A percentile compares a stretch with the other conserved stretches of the same genome.
These are phyloP conservation scores for Stephania japonica DNA, from an alignment of 164 flowering plant genomes.

Conservation along the genomic window DNA sequence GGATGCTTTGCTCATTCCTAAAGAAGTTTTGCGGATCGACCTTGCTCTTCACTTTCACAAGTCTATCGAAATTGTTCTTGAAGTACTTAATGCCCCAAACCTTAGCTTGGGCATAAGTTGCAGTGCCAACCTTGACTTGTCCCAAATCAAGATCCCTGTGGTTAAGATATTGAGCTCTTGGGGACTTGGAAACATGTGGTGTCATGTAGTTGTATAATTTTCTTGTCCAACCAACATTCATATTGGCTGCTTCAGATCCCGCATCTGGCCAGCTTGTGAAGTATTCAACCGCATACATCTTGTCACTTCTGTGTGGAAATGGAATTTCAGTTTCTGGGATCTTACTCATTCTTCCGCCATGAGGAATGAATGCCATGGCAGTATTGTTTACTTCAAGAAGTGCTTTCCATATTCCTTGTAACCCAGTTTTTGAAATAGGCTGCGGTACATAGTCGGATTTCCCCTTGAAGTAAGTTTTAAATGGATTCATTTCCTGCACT, in stretches of 20 bases:
- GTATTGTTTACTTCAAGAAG: neutral
- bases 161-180: slow-evolving; percentile 12
- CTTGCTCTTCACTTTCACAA: slow-evolving; percentile 29
- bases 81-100: slow-evolving; percentile 30
- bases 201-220: slow-evolving; percentile 16
- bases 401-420: slow-evolving; percentile 13
- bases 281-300: slow-evolving; percentile 16
- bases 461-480: neutral
- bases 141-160: slow-evolving; percentile 9
- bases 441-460: slow-evolving; percentile 12
- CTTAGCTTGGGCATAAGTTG: slow-evolving; percentile 21
- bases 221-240: slow-evolving; percentile 20
- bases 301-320: slow-evolving; percentile 22
- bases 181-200: slow-evolving; percentile 16
- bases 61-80: slow-evolving; percentile 28
- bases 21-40: slow-evolving; percentile 39
- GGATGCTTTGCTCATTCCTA: slow-evolving; percentile 14
- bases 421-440: slow-evolving; percentile 11
- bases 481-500: neutral
- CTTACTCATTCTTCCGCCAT: neutral
- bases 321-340: slow-evolving; percentile 11
- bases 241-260: slow-evolving; percentile 6
- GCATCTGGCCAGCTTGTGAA: slow-evolving; percentile 7
- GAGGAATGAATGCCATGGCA: neutral
- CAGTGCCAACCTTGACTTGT: slow-evolving; percentile 4